Conservation (phyloP, 23 red algal genomes). For the Chondrus crispus region DNA sequence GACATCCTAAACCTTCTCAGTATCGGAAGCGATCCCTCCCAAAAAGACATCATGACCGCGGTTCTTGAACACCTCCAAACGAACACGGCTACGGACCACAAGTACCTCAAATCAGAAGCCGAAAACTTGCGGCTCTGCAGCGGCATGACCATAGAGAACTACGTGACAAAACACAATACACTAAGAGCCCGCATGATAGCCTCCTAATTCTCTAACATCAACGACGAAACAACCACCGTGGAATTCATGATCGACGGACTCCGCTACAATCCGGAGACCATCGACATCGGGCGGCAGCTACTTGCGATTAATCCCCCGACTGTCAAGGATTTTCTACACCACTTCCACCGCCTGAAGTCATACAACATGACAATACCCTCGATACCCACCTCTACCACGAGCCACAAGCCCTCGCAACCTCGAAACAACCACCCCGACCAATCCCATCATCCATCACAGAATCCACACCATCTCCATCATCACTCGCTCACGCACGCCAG, state of each 20-base stretch:
- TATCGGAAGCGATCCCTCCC: not conserved
- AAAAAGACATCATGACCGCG: not conserved
- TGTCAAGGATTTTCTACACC: not conserved
- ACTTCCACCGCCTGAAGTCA: not conserved
- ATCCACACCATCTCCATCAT: not conserved
- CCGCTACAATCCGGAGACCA: not conserved
- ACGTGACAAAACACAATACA: not conserved
- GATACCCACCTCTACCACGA: not conserved
- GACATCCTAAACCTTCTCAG: conserved; percentile 11
- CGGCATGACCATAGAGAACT: not conserved
- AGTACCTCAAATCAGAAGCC: not conserved
- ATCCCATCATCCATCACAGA: too few species aligned
- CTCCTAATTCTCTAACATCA: not conserved
- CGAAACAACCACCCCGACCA: too few species aligned
- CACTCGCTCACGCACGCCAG: not conserved
- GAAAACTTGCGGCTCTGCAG: not conserved
- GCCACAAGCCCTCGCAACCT: too few species aligned
- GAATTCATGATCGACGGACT: not conserved
- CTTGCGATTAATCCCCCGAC: not conserved
- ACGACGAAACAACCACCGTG: not conserved
- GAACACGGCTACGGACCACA: not conserved
- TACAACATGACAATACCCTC: not conserved
- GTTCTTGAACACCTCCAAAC: not conserved
- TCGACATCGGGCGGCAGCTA: not conserved
- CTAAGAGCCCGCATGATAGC: not conserved